Percentiles rank a stretch among this genome's conserved stretches.
These are phyloP conservation scores for Zygoascus sp. DNA, from an alignment of 1,139 yeast species.

Conservation along the genomic window DNA sequence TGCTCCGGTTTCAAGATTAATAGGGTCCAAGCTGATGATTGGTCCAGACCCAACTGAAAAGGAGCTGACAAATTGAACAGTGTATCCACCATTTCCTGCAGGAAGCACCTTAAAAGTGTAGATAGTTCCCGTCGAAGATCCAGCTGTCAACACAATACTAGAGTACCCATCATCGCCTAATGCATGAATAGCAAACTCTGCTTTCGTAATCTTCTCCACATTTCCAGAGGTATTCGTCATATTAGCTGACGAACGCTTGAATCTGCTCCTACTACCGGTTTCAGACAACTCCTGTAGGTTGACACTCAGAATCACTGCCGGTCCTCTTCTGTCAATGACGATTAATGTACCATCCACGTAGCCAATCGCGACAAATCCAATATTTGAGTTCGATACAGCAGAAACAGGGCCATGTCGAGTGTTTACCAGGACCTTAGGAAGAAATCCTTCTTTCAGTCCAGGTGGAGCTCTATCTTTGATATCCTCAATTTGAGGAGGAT, in stretches of 20 bases:
- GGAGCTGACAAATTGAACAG: slow-evolving; percentile 51
- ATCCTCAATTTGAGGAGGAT: slow-evolving; percentile 21
- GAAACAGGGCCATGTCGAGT: slow-evolving; percentile 46
- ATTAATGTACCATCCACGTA: slow-evolving; percentile 70
- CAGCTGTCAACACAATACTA: slow-evolving; percentile 66
- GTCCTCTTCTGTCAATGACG: slow-evolving; percentile 81
- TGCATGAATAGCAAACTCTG: slow-evolving; percentile 72
- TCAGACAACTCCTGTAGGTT: slow-evolving; percentile 28
- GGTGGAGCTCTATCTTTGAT: slow-evolving; percentile 43
- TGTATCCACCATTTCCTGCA: slow-evolving; percentile 61
- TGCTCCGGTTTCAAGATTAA: slow-evolving; percentile 52
- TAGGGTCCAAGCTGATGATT: slow-evolving; percentile 54
- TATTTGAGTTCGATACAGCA: slow-evolving; percentile 60
- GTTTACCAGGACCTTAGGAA: slow-evolving; percentile 60
- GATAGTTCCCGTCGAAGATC: slow-evolving; percentile 75
- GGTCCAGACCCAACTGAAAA: slow-evolving; percentile 47
- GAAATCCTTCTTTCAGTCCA: slow-evolving; percentile 55
- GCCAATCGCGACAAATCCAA: slow-evolving; percentile 84
- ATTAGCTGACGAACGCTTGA: slow-evolving; percentile 18
- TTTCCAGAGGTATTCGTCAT: slow-evolving; percentile 15
- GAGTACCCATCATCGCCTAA: slow-evolving; percentile 61
- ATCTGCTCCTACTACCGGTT: slow-evolving; percentile 29
- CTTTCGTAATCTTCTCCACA: slow-evolving; percentile 45
- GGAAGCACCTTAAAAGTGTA: slow-evolving; percentile 67
- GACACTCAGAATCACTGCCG: slow-evolving; percentile 64